Evolutionary conservation across 306 rosid species (phyloP).

Genomic region (Begonia loranthoides): DNA sequence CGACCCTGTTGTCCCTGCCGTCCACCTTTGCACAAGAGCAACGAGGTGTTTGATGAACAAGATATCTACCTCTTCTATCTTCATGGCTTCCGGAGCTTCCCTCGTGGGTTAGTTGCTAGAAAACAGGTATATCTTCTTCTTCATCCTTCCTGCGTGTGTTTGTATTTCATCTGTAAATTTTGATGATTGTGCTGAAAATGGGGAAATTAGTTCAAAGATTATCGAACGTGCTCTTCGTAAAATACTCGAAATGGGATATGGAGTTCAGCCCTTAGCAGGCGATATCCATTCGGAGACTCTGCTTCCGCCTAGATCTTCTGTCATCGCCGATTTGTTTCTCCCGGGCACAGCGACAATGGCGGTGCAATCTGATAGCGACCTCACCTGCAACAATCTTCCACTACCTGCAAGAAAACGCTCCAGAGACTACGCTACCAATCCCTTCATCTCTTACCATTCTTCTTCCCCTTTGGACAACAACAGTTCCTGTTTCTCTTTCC

Average conservation of each 20-base stretch:
- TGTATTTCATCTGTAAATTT: too few species aligned
- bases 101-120: too few species aligned
- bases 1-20: too few species aligned
- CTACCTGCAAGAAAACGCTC: slow-evolving; percentile 25
- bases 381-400: slow-evolving; percentile 5
- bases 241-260: slow-evolving; percentile 20
- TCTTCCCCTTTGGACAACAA: slow-evolving; percentile 18
- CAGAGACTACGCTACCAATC: slow-evolving; percentile 23
- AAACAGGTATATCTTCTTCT: too few species aligned
- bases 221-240: too few species aligned
- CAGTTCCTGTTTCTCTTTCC: slow-evolving; percentile 33
- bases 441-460: slow-evolving; percentile 16
- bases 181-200: too few species aligned
- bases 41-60: too few species aligned
- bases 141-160: too few species aligned
- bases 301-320: slow-evolving; percentile 26
- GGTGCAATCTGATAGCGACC: slow-evolving; percentile 7
- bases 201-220: too few species aligned
- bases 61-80: too few species aligned
- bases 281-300: slow-evolving; percentile 25
- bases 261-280: slow-evolving; percentile 23
- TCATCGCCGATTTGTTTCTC: slow-evolving; percentile 19
- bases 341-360: slow-evolving; percentile 12
- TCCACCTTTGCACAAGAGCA: too few species aligned
- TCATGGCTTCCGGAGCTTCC: too few species aligned